Base-by-base conservation (phyloP, 495 filamentous ascomycete species). In the Eremomyces bilateralis region DNA sequence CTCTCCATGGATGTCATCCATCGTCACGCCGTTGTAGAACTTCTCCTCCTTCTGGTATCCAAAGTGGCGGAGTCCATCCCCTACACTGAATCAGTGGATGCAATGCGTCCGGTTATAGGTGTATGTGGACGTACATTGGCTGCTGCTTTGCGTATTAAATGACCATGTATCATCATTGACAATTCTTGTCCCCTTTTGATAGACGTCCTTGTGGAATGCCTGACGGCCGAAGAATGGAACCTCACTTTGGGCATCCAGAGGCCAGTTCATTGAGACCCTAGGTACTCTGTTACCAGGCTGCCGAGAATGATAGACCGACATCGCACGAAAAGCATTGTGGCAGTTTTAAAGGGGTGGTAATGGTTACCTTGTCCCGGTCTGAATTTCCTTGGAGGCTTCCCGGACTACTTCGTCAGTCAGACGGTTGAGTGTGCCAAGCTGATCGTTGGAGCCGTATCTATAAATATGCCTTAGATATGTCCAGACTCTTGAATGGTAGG, bases 21-120 rank as follows among this genome's bases (percentile, higher is more conserved):
- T 42, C 0, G 61, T 65, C 15, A 66, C 60, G 3, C 71, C 71
- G 28, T 75, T 75, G 44, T 71, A 78, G 42, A 69, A 80, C 16
- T 43, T 42, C 32, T 52, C 43, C 21, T 61, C 59, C 21, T 62
- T 50, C 34, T 52, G 47, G 34, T 51, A 53, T n/a, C 29, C 43
- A 29, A 49, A 47, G 28, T 49, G 47, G 1, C 44, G 34, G 11
- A 46, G 38, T 4, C 49, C 49, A 28, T 52, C 49, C 43, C 43
- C 35, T 45, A 21, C 15, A 38, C 19, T 21, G 22, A 19, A 4
- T 11, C 3, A 18, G n/a, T n/a, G n/a, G n/a, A n/a, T n/a, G n/a
- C n/a, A n/a, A n/a, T n/a, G n/a, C n/a, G n/a, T n/a, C n/a, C n/a
- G n/a, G n/a, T n/a, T n/a, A n/a, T n/a, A n/a, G n/a, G n/a, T n/a